Evolutionary conservation across 257 asterid species (phyloP), one percentile per base, ranked within the genome.

Genomic region (Plectranthus barbatus): DNA sequence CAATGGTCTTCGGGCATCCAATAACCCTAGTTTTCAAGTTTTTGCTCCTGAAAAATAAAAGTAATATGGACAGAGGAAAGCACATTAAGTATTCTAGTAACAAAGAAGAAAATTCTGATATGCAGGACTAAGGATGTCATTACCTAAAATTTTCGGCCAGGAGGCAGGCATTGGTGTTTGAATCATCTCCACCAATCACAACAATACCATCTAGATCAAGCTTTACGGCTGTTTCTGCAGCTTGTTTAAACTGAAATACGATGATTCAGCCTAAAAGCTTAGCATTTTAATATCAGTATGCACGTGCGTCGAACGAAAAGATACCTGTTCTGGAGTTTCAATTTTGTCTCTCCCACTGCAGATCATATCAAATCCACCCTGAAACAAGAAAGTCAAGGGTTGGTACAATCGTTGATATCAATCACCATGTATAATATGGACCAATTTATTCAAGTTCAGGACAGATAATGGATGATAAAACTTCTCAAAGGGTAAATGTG

Each of bases 311-410:
- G 17, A 53, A 75, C 26, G 19, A 17, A 70, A 56, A 9, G 3
- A 23, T 37, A 93, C 99, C 90, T 93, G 99, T 49, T 93, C 97
- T 56, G 97, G 99, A 64, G 96, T 93, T 79, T 93, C 99, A 71
- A 93, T 93, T 81, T 90, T 93, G 89, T 93, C 99, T 81, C 99
- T 82, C 60, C 99, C 97, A 65, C 99, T 93, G 77, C 90, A 73
- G 53, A 90, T 93, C 97, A 93, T 90, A 77, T 93, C 99, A 60
- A 93, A 93, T 69, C 99, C 99, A 69, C 99, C 99, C 99, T 93
- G 83, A 67, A 71, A 59, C 1, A 24, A 49, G 34, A 40, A 62
- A 34, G 26, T 51, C 60, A 56, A 8, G 52, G 56, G 10, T 41
- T 49, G 24, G 20, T 42, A 13, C 15, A 11, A 34, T 7, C 17